Evolutionary conservation across 108 stramenopile species (phyloP).

Genomic region (Pseudonitzschia multiseries): DNA sequence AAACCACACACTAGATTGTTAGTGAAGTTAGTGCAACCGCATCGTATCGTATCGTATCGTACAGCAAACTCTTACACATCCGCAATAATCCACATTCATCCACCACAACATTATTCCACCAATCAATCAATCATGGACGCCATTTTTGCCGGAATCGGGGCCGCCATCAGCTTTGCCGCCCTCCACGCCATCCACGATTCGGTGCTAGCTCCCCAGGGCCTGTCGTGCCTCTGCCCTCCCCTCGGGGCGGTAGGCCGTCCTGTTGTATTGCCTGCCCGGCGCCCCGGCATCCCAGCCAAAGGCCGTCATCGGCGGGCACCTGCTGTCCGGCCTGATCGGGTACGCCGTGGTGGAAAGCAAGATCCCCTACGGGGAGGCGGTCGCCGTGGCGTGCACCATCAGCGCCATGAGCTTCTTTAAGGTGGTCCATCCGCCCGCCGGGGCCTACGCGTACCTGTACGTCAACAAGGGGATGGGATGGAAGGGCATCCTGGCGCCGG

Average conservation of each 20-base stretch:
- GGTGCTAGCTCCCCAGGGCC: background rate
- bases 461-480: slow-evolving; percentile 23
- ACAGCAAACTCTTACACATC: too few relatives aligned
- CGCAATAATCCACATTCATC: too few relatives aligned
- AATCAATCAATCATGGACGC: background rate
- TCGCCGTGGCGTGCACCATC: slow-evolving; percentile 17
- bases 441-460: slow-evolving; percentile 26
- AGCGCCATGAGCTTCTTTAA: slow-evolving; percentile 11
- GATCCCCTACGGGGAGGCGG: slow-evolving; percentile 7
- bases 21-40: too few relatives aligned
- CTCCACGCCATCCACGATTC: slow-evolving; percentile 11
- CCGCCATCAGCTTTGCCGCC: slow-evolving; percentile 15
- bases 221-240: slow-evolving; percentile 23
- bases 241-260: slow-evolving; percentile 19
- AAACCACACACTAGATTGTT: too few relatives aligned
- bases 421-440: slow-evolving; percentile 27
- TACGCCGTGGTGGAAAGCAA: background rate
- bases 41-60: too few relatives aligned
- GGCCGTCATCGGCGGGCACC: slow-evolving; percentile 17
- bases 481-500: slow-evolving; percentile 23
- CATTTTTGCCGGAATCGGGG: slow-evolving; percentile 11
- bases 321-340: slow-evolving; percentile 15
- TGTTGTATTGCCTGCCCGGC: slow-evolving; percentile 19
- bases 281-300: slow-evolving; percentile 32
- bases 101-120: too few relatives aligned